Conservation (phyloP, 2,329 filamentous ascomycete genomes). For the Huntiella omanensis region DNA sequence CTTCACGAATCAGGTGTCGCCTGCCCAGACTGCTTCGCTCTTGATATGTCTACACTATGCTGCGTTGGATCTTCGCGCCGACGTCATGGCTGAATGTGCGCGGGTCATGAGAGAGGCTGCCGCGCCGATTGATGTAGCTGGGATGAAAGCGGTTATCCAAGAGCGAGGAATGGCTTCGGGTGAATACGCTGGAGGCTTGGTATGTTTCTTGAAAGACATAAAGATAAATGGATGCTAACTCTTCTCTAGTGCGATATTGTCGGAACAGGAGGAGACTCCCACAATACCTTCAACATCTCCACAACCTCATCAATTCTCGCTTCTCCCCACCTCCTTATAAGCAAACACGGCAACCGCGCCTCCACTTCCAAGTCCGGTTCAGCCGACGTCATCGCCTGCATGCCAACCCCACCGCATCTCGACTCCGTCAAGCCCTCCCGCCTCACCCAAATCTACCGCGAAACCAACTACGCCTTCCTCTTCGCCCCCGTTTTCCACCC, state of each 20-base stretch:
- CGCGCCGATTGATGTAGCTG: slow-evolving; percentile 45
- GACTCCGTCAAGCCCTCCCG: slow-evolving; percentile 53
- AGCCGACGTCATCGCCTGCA: slow-evolving; percentile 69
- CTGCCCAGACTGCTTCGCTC: slow-evolving; percentile 70
- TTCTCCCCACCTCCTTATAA: slow-evolving; percentile 65
- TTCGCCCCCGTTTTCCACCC: slow-evolving; percentile 94
- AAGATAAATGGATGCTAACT: slow-evolving; percentile 2
- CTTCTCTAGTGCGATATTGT: slow-evolving; percentile 63
- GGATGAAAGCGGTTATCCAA: slow-evolving; percentile 42
- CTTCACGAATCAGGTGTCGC: slow-evolving; percentile 77
- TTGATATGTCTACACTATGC: slow-evolving; percentile 88
- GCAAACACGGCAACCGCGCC: slow-evolving; percentile 91
- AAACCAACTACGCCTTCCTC: slow-evolving; percentile 83
- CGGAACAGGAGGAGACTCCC: slow-evolving; percentile 85
- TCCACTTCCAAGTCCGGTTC: slow-evolving; percentile 92
- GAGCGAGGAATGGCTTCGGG: slow-evolving; percentile 46
- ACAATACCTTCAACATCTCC: slow-evolving; percentile 97
- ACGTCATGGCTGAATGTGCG: slow-evolving; percentile 74
- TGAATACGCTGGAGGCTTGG: slow-evolving; percentile 63
- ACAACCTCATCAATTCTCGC: slow-evolving; percentile 88
- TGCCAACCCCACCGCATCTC: slow-evolving; percentile 59
- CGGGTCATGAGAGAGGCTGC: slow-evolving; percentile 68
- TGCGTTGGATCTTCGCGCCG: slow-evolving; percentile 60
- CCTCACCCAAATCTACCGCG: slow-evolving; percentile 52
- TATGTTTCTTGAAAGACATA: slow-evolving; percentile 26